Evolutionary conservation across 148 eudicot species (phyloP).

Genomic region (Diospyros lotus): DNA sequence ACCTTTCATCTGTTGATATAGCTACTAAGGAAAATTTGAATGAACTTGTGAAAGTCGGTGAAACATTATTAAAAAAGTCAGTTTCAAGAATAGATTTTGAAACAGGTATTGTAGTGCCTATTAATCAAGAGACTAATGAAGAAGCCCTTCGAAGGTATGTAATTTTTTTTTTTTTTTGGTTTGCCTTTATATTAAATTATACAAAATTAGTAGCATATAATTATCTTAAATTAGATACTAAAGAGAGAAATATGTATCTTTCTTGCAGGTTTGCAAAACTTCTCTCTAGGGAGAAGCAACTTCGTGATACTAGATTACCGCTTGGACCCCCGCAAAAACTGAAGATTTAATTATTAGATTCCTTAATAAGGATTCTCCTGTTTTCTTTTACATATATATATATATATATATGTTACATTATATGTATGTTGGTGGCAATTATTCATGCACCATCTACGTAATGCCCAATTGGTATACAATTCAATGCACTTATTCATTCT

Average conservation of each 20-base stretch:
- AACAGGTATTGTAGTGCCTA: constrained; percentile 20
- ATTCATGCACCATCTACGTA: too few relatives aligned
- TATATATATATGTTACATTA: too few relatives aligned
- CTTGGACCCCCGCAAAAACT: background rate
- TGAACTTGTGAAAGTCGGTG: constrained; percentile 30
- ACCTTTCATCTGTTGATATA: constrained; percentile 22
- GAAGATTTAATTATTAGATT: background rate
- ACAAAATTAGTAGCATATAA: too few relatives aligned
- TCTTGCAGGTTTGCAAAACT: constrained; percentile 30
- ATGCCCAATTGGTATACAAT: too few relatives aligned
- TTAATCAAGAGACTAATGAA: constrained; percentile 29
- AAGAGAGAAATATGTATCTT: background rate
- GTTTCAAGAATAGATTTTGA: constrained; percentile 34
- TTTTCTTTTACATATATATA: too few relatives aligned
- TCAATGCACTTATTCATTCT: too few relatives aligned
- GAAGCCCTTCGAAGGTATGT: constrained; percentile 31
- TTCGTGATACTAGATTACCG: constrained; percentile 15
- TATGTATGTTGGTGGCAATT: too few relatives aligned
- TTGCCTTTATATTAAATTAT: too few relatives aligned
- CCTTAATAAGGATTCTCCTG: too few relatives aligned
- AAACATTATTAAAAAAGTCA: constrained; percentile 27
- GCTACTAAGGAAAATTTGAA: constrained; percentile 26
- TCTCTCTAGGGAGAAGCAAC: constrained; percentile 28
- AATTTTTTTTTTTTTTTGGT: too few relatives aligned
- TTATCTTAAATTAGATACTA: too few relatives aligned